These are phyloP conservation scores for Prosopis cineraria DNA, from an alignment of 306 rosid genomes.

Conservation along the genomic window DNA sequence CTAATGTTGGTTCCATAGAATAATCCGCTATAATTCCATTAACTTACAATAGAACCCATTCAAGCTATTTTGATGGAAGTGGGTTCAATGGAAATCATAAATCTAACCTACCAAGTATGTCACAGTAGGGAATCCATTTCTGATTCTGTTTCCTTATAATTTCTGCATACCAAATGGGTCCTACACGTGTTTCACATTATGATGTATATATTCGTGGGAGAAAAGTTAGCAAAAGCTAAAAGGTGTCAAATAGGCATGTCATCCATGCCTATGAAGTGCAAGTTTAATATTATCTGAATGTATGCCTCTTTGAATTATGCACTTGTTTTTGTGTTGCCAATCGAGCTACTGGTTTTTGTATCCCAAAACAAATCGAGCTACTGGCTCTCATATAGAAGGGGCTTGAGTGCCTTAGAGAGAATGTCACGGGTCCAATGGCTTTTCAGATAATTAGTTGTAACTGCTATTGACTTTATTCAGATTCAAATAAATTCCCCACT, in stretches of 20 bases:
- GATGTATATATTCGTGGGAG: not conserved
- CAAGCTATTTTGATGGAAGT: no score
- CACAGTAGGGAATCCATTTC: no score
- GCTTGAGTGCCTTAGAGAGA: not conserved
- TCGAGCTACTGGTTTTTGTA: not conserved
- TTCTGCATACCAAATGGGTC: no score
- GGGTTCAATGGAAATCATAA: no score
- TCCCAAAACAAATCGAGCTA: no score
- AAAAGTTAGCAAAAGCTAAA: not conserved
- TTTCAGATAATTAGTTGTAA: not conserved
- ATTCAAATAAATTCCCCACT: constrained; percentile 27
- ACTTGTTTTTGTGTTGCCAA: not conserved
- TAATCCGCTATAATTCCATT: no score
- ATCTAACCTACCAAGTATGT: no score
- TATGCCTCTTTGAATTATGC: not conserved
- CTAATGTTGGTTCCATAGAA: no score
- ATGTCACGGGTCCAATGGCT: not conserved
- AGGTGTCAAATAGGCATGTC: not conserved
- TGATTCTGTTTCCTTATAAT: no score
- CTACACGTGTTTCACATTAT: not conserved
- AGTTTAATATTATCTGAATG: not conserved
- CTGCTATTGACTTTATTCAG: not conserved
- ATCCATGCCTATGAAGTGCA: not conserved
- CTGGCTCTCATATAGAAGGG: no score
- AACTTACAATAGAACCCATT: no score